A percentile compares a stretch with the other conserved stretches of the same genome.
Conservation (phyloP, 2,329 filamentous ascomycete species). For the Tolypocladium tropicale region DNA sequence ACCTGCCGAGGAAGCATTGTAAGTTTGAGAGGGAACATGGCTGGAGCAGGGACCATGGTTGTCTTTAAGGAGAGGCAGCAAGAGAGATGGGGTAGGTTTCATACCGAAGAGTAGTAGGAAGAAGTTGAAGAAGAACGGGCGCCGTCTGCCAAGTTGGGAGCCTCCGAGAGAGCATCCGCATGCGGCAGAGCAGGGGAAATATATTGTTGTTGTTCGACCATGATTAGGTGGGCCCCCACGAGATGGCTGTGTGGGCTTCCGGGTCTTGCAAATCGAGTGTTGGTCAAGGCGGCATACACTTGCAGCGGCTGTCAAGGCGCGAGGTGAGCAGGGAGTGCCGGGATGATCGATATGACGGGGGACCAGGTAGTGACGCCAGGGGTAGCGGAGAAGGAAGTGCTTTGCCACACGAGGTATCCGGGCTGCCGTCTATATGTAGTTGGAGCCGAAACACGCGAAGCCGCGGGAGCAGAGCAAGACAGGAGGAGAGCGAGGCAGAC, state of each 20-base stretch:
- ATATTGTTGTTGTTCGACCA: conserved; percentile 25
- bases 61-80: neutral
- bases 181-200: conserved; percentile 21
- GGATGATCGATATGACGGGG: conserved; percentile 1
- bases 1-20: conserved; percentile 8
- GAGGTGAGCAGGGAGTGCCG: conserved; percentile 4
- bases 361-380: conserved; percentile 7
- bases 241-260: conserved; percentile 1
- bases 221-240: conserved; percentile 15
- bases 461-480: neutral
- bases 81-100: conserved; percentile 3
- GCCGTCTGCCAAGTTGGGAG: conserved; percentile 14
- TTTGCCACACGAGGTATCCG: neutral
- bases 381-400: neutral
- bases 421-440: neutral
- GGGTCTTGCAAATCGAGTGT: neutral
- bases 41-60: neutral
- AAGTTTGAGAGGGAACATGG: neutral
- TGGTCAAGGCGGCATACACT: neutral
- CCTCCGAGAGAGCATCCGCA: conserved; percentile 17
- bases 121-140: conserved; percentile 13
- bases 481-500: neutral
- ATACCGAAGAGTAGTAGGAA: conserved; percentile 22
- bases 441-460: neutral
- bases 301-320: conserved; percentile 1